These are phyloP conservation scores for Solanum chacoense DNA, from an alignment of 305 asterid species.

Conservation along the genomic window DNA sequence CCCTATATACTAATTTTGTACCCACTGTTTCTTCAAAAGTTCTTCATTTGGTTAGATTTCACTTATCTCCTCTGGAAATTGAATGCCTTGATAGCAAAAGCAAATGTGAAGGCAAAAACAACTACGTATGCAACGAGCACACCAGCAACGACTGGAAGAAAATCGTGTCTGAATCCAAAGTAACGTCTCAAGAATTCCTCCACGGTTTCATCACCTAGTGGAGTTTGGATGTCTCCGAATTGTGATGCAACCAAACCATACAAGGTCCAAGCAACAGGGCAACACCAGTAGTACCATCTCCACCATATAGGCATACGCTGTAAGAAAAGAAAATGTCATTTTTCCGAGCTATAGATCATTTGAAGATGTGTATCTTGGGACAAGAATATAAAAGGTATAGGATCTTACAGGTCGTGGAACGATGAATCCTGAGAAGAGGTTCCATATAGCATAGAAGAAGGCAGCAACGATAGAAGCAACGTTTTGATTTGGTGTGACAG, in stretches of 20 bases:
- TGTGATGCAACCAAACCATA: conserved; percentile 14
- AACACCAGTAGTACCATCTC: conserved; percentile 14
- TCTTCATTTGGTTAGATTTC: neutral
- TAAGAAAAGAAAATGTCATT: neutral
- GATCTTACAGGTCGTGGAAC: conserved; percentile 15
- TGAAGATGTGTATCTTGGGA: neutral
- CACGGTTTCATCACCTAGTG: neutral
- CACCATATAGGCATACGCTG: conserved; percentile 15
- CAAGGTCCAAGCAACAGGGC: conserved; percentile 12
- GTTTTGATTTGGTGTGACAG: conserved; percentile 11
- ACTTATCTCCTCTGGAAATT: conserved; percentile 8
- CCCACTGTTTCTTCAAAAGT: neutral
- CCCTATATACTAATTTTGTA: neutral
- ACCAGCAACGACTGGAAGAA: conserved; percentile 6
- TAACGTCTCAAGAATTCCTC: neutral
- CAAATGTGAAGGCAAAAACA: conserved; percentile 7
- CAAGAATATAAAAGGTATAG: neutral
- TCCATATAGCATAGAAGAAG: conserved; percentile 9
- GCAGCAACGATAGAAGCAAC: conserved; percentile 6
- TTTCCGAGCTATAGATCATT: neutral
- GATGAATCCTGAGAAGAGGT: conserved; percentile 13
- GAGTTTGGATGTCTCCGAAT: conserved; percentile 2
- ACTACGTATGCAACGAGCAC: neutral
- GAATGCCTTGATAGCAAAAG: conserved; percentile 6
- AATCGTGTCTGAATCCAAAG: conserved; percentile 10